Evolutionary conservation across 768 basidiomycete species (phyloP).

Genomic region (Pisolithus albus): DNA sequence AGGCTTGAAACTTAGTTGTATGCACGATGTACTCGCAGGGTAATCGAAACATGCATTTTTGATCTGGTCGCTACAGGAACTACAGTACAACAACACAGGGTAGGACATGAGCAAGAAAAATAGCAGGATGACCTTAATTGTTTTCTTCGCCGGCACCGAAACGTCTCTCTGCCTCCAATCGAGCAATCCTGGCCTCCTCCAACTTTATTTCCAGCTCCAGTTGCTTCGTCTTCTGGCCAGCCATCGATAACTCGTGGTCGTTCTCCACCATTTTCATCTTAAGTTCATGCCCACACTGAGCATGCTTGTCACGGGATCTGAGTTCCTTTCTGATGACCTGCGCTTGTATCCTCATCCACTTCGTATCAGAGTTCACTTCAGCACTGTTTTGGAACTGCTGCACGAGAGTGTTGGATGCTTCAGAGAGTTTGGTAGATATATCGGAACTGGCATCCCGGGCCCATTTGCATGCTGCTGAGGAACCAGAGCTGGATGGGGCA

Average conservation of each 20-base stretch:
- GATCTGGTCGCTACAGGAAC: not conserved
- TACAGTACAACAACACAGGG: too few relatives aligned
- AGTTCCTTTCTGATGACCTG: too few relatives aligned
- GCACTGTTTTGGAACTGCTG: not conserved
- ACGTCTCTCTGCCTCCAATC: not conserved
- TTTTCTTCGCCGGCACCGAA: not conserved
- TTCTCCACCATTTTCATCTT: too few relatives aligned
- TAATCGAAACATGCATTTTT: not conserved
- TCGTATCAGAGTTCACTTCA: too few relatives aligned
- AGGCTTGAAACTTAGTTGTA: not conserved
- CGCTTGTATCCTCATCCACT: too few relatives aligned
- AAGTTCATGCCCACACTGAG: too few relatives aligned
- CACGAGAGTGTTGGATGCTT: not conserved
- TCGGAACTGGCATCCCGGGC: not conserved
- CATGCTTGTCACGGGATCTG: too few relatives aligned
- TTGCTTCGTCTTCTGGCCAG: too few relatives aligned
- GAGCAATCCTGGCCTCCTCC: not conserved
- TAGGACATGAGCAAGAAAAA: not conserved
- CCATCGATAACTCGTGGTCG: too few relatives aligned
- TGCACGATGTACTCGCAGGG: not conserved
- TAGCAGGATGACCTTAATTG: not conserved
- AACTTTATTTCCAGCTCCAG: too few relatives aligned
- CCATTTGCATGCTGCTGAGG: not conserved
- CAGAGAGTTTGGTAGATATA: not conserved
- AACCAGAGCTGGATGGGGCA: not conserved